phyloP scores from a whole-genome alignment of 2,329 filamentous ascomycete species.

The Colletotrichum sojae region DNA sequence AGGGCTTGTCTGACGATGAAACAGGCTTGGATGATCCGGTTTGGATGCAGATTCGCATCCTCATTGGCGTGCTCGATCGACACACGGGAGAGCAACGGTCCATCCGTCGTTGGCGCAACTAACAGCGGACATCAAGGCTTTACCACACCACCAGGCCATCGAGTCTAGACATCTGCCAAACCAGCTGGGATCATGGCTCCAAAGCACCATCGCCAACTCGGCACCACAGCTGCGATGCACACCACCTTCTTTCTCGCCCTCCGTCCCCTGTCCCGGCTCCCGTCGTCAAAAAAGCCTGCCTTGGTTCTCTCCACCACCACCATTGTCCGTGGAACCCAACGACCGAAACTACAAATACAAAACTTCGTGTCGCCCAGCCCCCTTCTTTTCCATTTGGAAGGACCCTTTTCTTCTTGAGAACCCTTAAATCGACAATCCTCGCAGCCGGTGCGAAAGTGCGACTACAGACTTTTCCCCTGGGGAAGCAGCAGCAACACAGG shows the following conservation, averaged over 20 bases:
- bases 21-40: conserved; percentile 34
- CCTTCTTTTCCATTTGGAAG: not conserved
- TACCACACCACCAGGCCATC: conserved; percentile 22
- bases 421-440: conserved; percentile 20
- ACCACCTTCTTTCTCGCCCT: conserved; percentile 32
- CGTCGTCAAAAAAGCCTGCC: conserved; percentile 35
- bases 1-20: conserved; percentile 28
- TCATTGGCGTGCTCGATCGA: conserved; percentile 22
- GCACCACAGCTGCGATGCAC: not conserved
- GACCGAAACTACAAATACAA: conserved; percentile 36
- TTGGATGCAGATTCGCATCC: conserved; percentile 12
- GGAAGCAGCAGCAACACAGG: conserved; percentile 5
- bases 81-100: conserved; percentile 30
- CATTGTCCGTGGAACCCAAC: conserved; percentile 18
- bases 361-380: conserved; percentile 28
- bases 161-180: not conserved
- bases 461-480: not conserved
- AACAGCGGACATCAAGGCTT: conserved; percentile 33
- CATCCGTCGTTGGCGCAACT: conserved; percentile 12
- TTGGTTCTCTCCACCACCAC: conserved; percentile 26
- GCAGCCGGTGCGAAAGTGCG: conserved; percentile 10
- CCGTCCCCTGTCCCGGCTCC: conserved; percentile 30
- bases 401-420: conserved; percentile 15
- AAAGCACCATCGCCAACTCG: conserved; percentile 28
- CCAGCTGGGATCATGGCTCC: conserved; percentile 38